Evolutionary conservation across 2,329 filamentous ascomycete species (phyloP), one percentile per base, ranked within the genome.

Genomic region (Teratosphaeria viscida): DNA sequence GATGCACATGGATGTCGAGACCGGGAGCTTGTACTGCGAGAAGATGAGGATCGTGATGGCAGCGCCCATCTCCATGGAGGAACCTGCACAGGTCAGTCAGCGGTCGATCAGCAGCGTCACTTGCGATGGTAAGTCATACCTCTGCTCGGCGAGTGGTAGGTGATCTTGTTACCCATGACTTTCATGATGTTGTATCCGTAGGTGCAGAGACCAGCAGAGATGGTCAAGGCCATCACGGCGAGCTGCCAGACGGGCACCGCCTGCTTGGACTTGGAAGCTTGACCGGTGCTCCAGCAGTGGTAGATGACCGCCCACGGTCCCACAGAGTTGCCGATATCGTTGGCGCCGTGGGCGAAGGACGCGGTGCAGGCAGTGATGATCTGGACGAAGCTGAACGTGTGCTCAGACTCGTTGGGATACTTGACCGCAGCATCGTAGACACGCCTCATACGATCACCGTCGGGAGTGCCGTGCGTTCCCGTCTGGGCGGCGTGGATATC

Each of bases 401-500:
- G 82, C 71, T 86, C 84, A 64, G 80, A 76, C 62, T 81, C 79
- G 72, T 87, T 86, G 66, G 85, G 79, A 71, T 81, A 87, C 68
- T 85, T 83, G 32, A 78, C 72, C 2, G 81, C 83, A 32, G 76
- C 78, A 16, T 81, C 81, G 67, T 86, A 71, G 14, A 82, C 78
- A 3, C 86, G 80, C 34, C 77, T 77, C 58, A 87, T 86, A 84
- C 88, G 86, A 39, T 76, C 76, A 60, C 87, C 88, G 62, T 91
- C 88, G 6, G 87, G 87, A 1, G 88, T 90, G 26, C 87, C 87
- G 12, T 78, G 70, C 53, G 89, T 81, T 70, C 88, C 88, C 57
- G 79, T 78, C 77, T 91, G 88, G 4, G 87, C 86, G 55, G 82
- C 81, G 79, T 92, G 88, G 68, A 92, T 92, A 66, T 92, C 89